These are phyloP conservation scores for Pleurotus cornucopiae DNA, from an alignment of 768 basidiomycete genomes.

Conservation along the genomic window DNA sequence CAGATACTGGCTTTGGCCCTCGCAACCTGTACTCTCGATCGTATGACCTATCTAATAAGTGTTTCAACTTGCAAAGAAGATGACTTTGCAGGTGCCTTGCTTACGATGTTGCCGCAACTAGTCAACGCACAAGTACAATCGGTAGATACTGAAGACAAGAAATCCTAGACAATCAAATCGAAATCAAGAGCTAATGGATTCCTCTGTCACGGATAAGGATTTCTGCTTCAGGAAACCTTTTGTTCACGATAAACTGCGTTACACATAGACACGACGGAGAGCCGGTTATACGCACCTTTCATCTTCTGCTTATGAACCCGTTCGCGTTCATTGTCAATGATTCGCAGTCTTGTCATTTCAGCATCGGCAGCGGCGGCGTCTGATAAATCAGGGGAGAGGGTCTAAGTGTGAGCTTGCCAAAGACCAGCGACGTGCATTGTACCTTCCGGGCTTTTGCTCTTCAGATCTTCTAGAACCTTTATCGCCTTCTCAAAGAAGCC, in stretches of 20 bases:
- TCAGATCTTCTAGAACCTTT: constrained; percentile 59
- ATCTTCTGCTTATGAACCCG: constrained; percentile 64
- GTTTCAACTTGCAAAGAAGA: no score
- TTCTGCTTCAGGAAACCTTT: constrained; percentile 53
- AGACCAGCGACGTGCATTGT: not conserved
- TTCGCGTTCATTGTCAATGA: constrained; percentile 64
- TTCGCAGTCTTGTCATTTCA: constrained; percentile 59
- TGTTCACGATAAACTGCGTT: not conserved
- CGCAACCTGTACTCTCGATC: no score
- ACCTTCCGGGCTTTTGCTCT: constrained; percentile 63
- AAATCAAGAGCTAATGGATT: not conserved
- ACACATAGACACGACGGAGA: not conserved
- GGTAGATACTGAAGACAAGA: no score
- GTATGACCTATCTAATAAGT: no score
- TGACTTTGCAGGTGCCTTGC: no score
- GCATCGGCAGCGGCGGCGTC: constrained; percentile 57
- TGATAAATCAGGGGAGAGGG: constrained; percentile 19
- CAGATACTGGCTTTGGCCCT: no score
- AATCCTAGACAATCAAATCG: no score
- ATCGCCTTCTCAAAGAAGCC: constrained; percentile 76
- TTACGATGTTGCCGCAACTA: no score
- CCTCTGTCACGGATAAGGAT: not conserved
- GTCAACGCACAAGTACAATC: no score
- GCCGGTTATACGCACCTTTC: constrained; percentile 46
- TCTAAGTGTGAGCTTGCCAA: not conserved